Evolutionary conservation across 208 protist species (phyloP).

Genomic region (Entamoeba moshkovskii): DNA sequence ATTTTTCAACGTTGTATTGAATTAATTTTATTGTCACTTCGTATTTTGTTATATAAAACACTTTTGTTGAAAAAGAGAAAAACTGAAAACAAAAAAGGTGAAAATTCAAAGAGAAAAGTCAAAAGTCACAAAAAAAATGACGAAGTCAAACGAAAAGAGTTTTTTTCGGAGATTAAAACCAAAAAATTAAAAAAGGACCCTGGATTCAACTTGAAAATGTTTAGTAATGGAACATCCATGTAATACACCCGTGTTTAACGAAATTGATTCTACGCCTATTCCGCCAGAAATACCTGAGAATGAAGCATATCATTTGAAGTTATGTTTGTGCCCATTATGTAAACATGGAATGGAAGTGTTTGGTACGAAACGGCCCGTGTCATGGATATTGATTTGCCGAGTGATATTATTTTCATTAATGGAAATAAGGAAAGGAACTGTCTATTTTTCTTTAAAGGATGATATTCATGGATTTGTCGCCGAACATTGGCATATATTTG

Average conservation of each 20-base stretch:
- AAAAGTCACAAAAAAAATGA: too few species aligned
- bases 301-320: neutral
- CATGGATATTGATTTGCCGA: neutral
- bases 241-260: neutral
- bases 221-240: neutral
- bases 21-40: too few species aligned
- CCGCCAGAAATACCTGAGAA: neutral
- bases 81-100: too few species aligned
- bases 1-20: neutral
- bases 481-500: neutral
- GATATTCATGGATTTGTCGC: neutral
- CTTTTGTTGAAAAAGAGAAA: too few species aligned
- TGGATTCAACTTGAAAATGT: too few species aligned
- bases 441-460: neutral
- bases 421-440: neutral
- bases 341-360: constrained; percentile 1
- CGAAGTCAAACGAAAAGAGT: too few species aligned
- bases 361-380: neutral
- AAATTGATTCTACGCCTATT: neutral
- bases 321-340: neutral
- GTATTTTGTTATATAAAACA: too few species aligned
- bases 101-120: too few species aligned
- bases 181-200: too few species aligned
- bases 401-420: neutral
- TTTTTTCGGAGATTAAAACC: too few species aligned